A percentile compares a stretch with the other conserved stretches of the same genome.
Conservation (phyloP, 495 filamentous ascomycete species). For the Annulohypoxylon moriforme region DNA sequence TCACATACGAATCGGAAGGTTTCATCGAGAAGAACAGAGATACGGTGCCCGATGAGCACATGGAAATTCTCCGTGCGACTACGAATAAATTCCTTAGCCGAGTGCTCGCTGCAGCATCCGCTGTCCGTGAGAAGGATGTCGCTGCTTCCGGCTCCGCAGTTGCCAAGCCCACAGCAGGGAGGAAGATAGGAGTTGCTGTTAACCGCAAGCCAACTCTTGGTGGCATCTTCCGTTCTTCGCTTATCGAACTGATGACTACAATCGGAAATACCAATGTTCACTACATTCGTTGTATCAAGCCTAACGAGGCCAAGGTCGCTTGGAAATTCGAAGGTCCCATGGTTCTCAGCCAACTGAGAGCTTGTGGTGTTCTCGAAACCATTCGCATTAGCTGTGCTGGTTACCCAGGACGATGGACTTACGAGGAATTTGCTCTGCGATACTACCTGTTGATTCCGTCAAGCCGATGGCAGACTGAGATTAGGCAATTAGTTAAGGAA, state of each 20-base stretch:
- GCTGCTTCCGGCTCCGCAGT: slow-evolving; percentile 73
- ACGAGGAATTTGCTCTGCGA: slow-evolving; percentile 96
- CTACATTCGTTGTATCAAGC: slow-evolving; percentile 99
- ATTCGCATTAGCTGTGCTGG: slow-evolving; percentile 98
- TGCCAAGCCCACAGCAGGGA: slow-evolving; percentile 76
- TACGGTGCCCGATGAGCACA: slow-evolving; percentile 97
- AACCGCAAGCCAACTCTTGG: slow-evolving; percentile 97
- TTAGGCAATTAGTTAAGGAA: slow-evolving; percentile 89
- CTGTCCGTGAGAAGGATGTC: slow-evolving; percentile 88
- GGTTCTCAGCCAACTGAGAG: slow-evolving; percentile 96
- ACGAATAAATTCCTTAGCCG: slow-evolving; percentile 86
- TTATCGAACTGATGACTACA: slow-evolving; percentile 97
- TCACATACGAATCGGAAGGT: slow-evolving; percentile 99
- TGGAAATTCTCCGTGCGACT: slow-evolving; percentile 87
- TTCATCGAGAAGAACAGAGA: slow-evolving; percentile 99
- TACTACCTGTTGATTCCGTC: slow-evolving; percentile 99
- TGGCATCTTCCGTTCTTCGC: slow-evolving; percentile 97
- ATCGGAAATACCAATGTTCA: slow-evolving; percentile 98
- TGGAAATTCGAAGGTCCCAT: slow-evolving; percentile 99
- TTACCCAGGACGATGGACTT: slow-evolving; percentile 98
- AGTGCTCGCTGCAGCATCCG: slow-evolving; percentile 85
- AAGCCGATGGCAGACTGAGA: slow-evolving; percentile 89
- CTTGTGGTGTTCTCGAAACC: slow-evolving; percentile 98
- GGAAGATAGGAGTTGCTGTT: slow-evolving; percentile 88
- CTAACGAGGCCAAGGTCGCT: slow-evolving; percentile 94